Percentiles rank a stretch among this genome's conserved stretches.
phyloP scores from a whole-genome alignment of 345 rosid genomes.

The Salix arbutifolia region DNA sequence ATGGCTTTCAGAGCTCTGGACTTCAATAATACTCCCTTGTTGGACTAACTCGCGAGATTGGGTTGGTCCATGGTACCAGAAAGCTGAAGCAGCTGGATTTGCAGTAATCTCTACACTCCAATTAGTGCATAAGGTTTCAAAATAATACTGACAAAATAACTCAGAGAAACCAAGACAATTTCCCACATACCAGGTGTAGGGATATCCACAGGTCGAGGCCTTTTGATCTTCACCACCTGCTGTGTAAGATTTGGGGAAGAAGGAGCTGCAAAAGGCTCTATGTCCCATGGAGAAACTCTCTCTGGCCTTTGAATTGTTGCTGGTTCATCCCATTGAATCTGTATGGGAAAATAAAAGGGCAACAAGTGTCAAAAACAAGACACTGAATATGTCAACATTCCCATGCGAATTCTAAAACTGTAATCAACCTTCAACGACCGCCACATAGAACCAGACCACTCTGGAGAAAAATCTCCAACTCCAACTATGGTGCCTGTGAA shows the following conservation, averaged over 20 bases:
- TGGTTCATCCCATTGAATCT: constrained; percentile 98
- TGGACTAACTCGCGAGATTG: constrained; percentile 36
- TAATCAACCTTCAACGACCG: constrained; percentile 62
- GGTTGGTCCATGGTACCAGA: constrained; percentile 52
- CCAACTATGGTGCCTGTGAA: constrained; percentile 88
- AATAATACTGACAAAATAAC: background rate
- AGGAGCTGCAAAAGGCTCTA: constrained; percentile 62
- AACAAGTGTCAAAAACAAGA: constrained; percentile 25
- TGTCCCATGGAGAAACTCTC: constrained; percentile 93
- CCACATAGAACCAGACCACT: constrained; percentile 83
- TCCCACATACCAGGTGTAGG: constrained; percentile 47
- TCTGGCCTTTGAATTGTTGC: constrained; percentile 73
- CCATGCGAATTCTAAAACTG: constrained; percentile 8
- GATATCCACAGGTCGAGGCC: constrained; percentile 56
- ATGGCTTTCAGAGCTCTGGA: constrained; percentile 41
- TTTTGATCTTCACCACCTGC: constrained; percentile 54
- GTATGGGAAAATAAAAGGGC: constrained; percentile 7
- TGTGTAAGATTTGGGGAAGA: constrained; percentile 39
- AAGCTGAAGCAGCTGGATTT: constrained; percentile 44
- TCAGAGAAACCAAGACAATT: background rate
- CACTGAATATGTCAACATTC: constrained; percentile 2
- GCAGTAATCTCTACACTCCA: constrained; percentile 39
- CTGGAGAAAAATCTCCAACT: constrained; percentile 65
- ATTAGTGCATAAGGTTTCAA: background rate
- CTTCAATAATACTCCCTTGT: constrained; percentile 32